phyloP scores from a whole-genome alignment of 2,329 filamentous ascomycete genomes.

The Colletotrichum viniferum region DNA sequence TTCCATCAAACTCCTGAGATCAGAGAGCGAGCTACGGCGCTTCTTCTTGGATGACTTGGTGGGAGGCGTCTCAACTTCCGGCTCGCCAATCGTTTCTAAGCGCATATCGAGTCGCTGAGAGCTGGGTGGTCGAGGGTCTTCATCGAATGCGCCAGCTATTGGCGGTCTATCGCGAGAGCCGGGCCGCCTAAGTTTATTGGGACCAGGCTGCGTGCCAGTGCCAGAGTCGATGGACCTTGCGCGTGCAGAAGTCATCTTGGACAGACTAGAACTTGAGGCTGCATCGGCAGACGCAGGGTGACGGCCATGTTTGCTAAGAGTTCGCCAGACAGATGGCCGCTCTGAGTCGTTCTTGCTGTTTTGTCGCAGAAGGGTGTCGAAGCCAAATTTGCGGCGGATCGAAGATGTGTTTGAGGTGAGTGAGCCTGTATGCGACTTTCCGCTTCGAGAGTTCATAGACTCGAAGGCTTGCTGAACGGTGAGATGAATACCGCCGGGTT shows the following conservation, averaged over 20 bases:
- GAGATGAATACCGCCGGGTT: constrained; percentile 37
- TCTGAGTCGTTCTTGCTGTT: constrained; percentile 77
- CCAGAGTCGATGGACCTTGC: constrained; percentile 82
- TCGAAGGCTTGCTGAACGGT: constrained; percentile 53
- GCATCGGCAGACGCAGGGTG: constrained; percentile 62
- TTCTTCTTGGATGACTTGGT: constrained; percentile 69
- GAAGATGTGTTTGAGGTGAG: constrained; percentile 87
- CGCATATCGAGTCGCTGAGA: constrained; percentile 60
- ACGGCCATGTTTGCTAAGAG: constrained; percentile 81
- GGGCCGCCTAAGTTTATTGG: constrained; percentile 56
- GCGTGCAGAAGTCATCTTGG: constrained; percentile 67
- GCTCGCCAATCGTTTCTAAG: constrained; percentile 65
- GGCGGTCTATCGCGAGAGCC: constrained; percentile 65
- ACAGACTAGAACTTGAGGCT: constrained; percentile 64
- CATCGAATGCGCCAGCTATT: constrained; percentile 67
- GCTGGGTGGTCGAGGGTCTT: constrained; percentile 59
- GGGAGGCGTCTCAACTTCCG: constrained; percentile 40
- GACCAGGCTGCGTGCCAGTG: constrained; percentile 53
- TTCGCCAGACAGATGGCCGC: constrained; percentile 81
- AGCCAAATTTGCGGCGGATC: constrained; percentile 81
- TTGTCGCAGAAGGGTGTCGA: constrained; percentile 76
- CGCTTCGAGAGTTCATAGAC: constrained; percentile 62
- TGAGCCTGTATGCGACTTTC: constrained; percentile 72
- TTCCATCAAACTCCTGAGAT: constrained; percentile 74
- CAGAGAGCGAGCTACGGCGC: constrained; percentile 88